These are phyloP conservation scores for Fragilaria radians DNA, from an alignment of 108 stramenopile genomes.

Conservation along the genomic window DNA sequence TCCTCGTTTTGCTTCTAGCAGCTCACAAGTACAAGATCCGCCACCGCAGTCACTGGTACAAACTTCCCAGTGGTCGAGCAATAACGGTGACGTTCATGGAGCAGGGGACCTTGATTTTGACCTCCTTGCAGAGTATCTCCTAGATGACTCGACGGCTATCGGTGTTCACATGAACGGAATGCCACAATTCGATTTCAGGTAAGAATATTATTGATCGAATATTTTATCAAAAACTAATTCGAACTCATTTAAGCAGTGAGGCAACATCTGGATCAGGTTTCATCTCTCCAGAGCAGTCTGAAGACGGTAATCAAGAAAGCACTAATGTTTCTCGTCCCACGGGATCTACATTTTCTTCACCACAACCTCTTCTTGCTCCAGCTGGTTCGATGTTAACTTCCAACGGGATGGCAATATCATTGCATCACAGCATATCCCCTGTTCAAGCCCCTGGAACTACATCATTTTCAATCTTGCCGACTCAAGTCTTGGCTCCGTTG, in stretches of 20 bases:
- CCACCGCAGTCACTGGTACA: background rate
- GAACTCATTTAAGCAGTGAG: conserved; percentile 1
- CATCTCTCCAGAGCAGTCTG: conserved; percentile 45
- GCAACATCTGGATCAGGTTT: conserved; percentile 18
- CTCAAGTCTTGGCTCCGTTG: conserved; percentile 5
- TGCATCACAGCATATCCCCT: conserved; percentile 16
- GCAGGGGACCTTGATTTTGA: conserved; percentile 59
- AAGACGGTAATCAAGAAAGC: conserved; percentile 20
- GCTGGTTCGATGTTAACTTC: conserved; percentile 2
- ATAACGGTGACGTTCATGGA: background rate
- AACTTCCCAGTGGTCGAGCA: conserved; percentile 17
- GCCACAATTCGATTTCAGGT: conserved; percentile 61
- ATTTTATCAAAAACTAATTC: background rate
- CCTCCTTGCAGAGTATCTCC: conserved; percentile 75
- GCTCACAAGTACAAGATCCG: background rate
- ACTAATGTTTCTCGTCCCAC: background rate
- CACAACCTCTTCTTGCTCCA: background rate
- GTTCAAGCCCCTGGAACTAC: conserved; percentile 17
- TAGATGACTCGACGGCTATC: conserved; percentile 48
- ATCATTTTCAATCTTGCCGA: conserved; percentile 1
- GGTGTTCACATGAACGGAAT: conserved; percentile 8
- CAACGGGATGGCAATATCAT: conserved; percentile 7
- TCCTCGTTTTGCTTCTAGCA: conserved; percentile 8
- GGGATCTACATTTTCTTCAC: conserved; percentile 4
- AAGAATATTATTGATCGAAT: conserved; percentile 11